Base-by-base conservation (phyloP, 768 basidiomycete species). In the Mycena venus region DNA sequence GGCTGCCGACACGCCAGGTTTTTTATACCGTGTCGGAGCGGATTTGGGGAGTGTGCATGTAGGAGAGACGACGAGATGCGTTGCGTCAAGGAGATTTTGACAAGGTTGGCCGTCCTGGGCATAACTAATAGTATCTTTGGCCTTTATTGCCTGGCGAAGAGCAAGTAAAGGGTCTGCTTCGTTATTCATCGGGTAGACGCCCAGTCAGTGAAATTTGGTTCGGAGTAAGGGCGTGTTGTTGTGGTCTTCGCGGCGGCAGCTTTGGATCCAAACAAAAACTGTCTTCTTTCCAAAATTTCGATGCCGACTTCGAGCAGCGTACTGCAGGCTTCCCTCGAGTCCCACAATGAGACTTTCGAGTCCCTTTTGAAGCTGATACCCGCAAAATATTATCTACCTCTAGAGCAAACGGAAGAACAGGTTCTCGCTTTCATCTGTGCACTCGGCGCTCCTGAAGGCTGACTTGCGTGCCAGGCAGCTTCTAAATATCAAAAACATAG, bases 261-360 rank as follows among this genome's bases (percentile, higher is more conserved):
- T 19, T 49, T 12, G 3, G 19, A 47, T 34, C 44, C 61, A 59
- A 60, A 60, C 70, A 64, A 25, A 60, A 7, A 19, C 31, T 8
- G 27, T n/a, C 21, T 31, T 62, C 42, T 49, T 34, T 25, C 51
- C 15, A 70, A 70, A 56, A 70, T 55, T 42, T 63, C 17, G 55
- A 92, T 91, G 90, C 80, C 88, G 34, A 93, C 91, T 19, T 74
- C 90, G 21, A 79, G 83, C 25, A 81, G 85, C 21, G 83, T 80
- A 0, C 87, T 95, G 21, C 87, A 88, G 55, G 82, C 85, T 11
- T 95, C 94, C 4, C 84, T 99, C 60, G 94, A 96, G 82, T 85
- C 86, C 49, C 96, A 98, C 84, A 98, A 99, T 80, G 90, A 90
- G 31, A 91, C 92, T 0, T 99, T 99, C 78, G 96, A 97, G 79